Conservation (phyloP, 208 protist genomes). For the Trypanosoma platydactyli region DNA sequence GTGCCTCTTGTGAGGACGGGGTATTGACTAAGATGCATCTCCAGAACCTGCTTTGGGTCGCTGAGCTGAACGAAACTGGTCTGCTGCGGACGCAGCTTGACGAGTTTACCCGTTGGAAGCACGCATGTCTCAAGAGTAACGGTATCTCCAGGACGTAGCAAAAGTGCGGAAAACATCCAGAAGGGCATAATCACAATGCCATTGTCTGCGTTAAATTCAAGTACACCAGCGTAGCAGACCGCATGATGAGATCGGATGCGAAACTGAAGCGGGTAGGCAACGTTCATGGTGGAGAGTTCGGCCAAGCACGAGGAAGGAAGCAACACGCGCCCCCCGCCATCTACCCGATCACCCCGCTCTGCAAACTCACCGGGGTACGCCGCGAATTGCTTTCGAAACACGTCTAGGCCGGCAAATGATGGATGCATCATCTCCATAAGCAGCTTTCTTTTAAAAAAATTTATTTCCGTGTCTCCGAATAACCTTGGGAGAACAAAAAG, state of each 20-base stretch:
- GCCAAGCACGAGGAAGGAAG: slow-evolving; percentile 79
- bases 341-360: slow-evolving; percentile 42
- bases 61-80: slow-evolving; percentile 91
- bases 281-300: slow-evolving; percentile 67
- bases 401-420: slow-evolving; percentile 10
- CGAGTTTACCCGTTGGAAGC: slow-evolving; percentile 80
- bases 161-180: slow-evolving; percentile 94
- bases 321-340: slow-evolving; percentile 84
- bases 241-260: slow-evolving; percentile 44
- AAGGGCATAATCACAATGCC: slow-evolving; percentile 89
- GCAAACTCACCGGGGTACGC: slow-evolving; percentile 28
- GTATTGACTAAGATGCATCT: slow-evolving; percentile 89
- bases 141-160: slow-evolving; percentile 49
- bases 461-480: too few species aligned
- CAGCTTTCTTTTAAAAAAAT: background rate
- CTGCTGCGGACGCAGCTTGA: slow-evolving; percentile 92
- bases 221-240: slow-evolving; percentile 84
- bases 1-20: slow-evolving; percentile 87
- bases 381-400: slow-evolving; percentile 26
- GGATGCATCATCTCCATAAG: slow-evolving; percentile 6
- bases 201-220: slow-evolving; percentile 92
- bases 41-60: slow-evolving; percentile 92
- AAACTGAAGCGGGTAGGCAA: slow-evolving; percentile 93
- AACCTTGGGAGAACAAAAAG: background rate
- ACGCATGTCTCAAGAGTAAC: slow-evolving; percentile 74